phyloP scores from a whole-genome alignment of 192 early-diverging fungal genomes.

The Dissophora globulifera region DNA sequence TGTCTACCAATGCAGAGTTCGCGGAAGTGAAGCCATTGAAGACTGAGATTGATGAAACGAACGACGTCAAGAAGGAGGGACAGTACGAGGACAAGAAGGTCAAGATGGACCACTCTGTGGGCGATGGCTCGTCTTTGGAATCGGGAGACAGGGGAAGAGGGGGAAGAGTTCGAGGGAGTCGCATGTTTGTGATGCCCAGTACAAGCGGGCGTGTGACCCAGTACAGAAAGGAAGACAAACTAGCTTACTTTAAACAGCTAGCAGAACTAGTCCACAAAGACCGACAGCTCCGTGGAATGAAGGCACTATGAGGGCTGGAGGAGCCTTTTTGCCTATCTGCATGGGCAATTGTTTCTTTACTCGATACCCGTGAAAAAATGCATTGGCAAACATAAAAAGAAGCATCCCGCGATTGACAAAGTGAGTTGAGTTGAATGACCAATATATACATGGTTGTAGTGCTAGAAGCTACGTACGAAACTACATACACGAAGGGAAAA shows the following conservation, averaged over 20 bases:
- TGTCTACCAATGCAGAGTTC: constrained; percentile 1
- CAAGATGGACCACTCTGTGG: constrained; percentile 1
- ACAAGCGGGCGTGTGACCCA: constrained; percentile 75
- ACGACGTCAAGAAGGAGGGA: constrained; percentile 1
- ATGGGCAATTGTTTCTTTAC: too few relatives aligned
- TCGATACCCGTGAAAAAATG: too few relatives aligned
- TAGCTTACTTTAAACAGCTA: constrained; percentile 58
- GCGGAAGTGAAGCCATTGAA: constrained; percentile 10
- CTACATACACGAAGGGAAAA: background rate
- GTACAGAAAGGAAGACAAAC: constrained; percentile 72
- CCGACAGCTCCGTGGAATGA: constrained; percentile 32
- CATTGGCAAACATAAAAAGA: too few relatives aligned
- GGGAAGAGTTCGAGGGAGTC: constrained; percentile 32
- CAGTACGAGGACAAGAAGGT: constrained; percentile 10
- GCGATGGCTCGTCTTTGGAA: background rate
- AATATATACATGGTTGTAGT: too few relatives aligned
- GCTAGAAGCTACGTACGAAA: too few relatives aligned
- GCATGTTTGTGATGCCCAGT: constrained; percentile 75
- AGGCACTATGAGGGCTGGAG: constrained; percentile 14
- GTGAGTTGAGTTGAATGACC: background rate
- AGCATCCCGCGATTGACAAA: background rate
- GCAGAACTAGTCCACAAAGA: constrained; percentile 41
- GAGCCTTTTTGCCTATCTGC: background rate
- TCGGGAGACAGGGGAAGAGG: constrained; percentile 6
- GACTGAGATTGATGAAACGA: constrained; percentile 8